Evolutionary conservation across 371 early-diverging fungal genomes (phyloP), one percentile per base, ranked within the genome.

Genomic region (Rhizopus sp.): DNA sequence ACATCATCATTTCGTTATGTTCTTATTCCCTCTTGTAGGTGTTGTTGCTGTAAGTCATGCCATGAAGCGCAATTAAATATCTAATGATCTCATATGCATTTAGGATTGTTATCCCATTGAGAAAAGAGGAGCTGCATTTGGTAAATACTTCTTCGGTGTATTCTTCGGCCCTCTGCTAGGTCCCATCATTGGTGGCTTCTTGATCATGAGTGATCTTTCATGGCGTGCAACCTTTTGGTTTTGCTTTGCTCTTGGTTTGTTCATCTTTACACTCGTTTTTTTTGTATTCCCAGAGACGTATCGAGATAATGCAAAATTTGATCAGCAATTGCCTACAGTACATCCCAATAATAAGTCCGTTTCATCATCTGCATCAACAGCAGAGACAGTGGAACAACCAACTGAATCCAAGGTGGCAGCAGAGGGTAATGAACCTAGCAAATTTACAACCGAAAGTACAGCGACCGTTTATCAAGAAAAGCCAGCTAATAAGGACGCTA

Each of bases 211-310:
- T 44, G 30, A 34, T 3, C 52, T 54, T n/a, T 40, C 49, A 30
- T 68, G 68, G 68, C 42, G 62, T 42, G 72, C 72, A 17, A 68
- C 68, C 2, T 72, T 72, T 33, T 62, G 64, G 68, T 63, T 72
- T 17, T 65, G 65, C 7, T 68, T 72, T 41, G 72, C 66, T 8
- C 60, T 68, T 55, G 65, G 60, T 9, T 42, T 62, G 13, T 59
- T 59, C 7, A 68, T 65, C 30, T 46, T 62, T 2, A n/a, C 47
- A 5, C n/a, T 57, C 17, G 41, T 61, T 1, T 64, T 82, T 41
- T 75, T 88, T 52, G 67, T 82, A 10, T 55, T 87, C 48, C 85
- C 86, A 1, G 90, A 90, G 54, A 88, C 88, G 0, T 85, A 78
- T 41, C 80, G 86, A 10, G 55, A 50, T 4, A 47, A 55, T 30